A percentile compares a stretch with the other conserved stretches of the same genome.
These are phyloP conservation scores for Naumovozyma castellii DNA, from an alignment of 805 yeast species.

Conservation along the genomic window DNA sequence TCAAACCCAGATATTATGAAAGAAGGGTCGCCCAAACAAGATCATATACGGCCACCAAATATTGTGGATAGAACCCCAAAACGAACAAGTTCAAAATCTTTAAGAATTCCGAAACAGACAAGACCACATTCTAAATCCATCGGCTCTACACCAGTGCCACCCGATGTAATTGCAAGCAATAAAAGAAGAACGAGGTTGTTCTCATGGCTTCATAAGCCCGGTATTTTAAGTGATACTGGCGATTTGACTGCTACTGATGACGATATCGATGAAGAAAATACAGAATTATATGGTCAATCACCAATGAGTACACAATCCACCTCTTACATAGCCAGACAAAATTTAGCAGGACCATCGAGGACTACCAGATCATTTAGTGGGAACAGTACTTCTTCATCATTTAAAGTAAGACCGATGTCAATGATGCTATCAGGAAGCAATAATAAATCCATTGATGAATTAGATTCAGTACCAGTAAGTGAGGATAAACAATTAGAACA, in stretches of 20 bases:
- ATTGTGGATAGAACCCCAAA: neutral
- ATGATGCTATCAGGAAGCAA: conserved; percentile 12
- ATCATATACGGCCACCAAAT: neutral
- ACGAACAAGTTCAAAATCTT: neutral
- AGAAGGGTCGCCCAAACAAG: conserved; percentile 4
- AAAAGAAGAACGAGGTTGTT: conserved; percentile 21
- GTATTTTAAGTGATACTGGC: conserved; percentile 25
- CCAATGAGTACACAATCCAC: conserved; percentile 11
- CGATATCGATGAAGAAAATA: conserved; percentile 18
- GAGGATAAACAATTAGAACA: neutral
- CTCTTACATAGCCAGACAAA: conserved; percentile 5
- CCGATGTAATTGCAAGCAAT: conserved; percentile 25
- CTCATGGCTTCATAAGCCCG: conserved; percentile 27
- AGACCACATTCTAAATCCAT: conserved; percentile 29
- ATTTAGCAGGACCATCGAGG: conserved; percentile 10
- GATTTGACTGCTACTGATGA: conserved; percentile 25
- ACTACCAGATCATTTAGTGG: conserved; percentile 17
- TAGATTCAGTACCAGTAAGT: conserved; percentile 6
- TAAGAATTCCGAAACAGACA: conserved; percentile 9
- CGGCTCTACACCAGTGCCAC: conserved; percentile 25
- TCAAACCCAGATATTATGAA: conserved; percentile 2
- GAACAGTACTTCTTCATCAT: conserved; percentile 15
- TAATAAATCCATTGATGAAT: conserved; percentile 18
- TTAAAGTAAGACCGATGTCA: conserved; percentile 15
- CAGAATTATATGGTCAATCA: conserved; percentile 9